Percentiles rank a stretch among this genome's conserved stretches.
Evolutionary conservation across 2,329 filamentous ascomycete species (phyloP).

Genomic region (Aspergillus felis): DNA sequence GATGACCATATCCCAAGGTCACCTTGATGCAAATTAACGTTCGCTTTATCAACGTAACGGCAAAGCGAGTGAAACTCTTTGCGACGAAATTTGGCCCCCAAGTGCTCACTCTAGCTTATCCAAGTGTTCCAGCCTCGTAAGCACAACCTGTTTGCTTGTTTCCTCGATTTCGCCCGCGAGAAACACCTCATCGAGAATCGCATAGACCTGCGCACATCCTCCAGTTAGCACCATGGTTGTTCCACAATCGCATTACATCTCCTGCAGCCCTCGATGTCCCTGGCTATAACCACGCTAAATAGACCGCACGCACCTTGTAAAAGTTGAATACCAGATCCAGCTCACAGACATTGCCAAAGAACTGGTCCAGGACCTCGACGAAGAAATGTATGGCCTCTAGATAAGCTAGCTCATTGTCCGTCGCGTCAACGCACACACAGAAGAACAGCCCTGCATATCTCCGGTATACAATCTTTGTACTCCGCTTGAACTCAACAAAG

Average conservation of each 20-base stretch:
- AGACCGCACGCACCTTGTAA: slow-evolving; percentile 54
- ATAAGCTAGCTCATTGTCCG: slow-evolving; percentile 96
- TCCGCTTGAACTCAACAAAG: slow-evolving; percentile 76
- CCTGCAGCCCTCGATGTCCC: neutral
- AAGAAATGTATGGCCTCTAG: slow-evolving; percentile 99
- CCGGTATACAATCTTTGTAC: slow-evolving; percentile 92
- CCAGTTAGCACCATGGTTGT: slow-evolving; percentile 7
- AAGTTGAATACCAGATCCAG: slow-evolving; percentile 79
- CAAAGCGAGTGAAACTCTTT: neutral
- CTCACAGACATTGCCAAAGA: slow-evolving; percentile 99
- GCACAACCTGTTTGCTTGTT: slow-evolving; percentile 95
- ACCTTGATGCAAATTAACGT: slow-evolving; percentile 13
- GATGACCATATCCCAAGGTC: slow-evolving; percentile 15
- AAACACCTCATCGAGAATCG: slow-evolving; percentile 97
- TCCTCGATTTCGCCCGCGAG: slow-evolving; percentile 97
- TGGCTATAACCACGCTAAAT: neutral
- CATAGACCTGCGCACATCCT: slow-evolving; percentile 66
- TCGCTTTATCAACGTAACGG: neutral
- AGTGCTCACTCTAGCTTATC: slow-evolving; percentile 79
- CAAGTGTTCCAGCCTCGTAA: slow-evolving; percentile 89
- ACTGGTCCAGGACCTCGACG: slow-evolving; percentile 95
- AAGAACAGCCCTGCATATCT: slow-evolving; percentile 98
- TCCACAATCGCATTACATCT: neutral
- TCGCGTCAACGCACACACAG: slow-evolving; percentile 97
- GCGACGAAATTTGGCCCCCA: neutral